Conservation (phyloP, 1,139 yeast species). For the Blastobotrys persicus region DNA sequence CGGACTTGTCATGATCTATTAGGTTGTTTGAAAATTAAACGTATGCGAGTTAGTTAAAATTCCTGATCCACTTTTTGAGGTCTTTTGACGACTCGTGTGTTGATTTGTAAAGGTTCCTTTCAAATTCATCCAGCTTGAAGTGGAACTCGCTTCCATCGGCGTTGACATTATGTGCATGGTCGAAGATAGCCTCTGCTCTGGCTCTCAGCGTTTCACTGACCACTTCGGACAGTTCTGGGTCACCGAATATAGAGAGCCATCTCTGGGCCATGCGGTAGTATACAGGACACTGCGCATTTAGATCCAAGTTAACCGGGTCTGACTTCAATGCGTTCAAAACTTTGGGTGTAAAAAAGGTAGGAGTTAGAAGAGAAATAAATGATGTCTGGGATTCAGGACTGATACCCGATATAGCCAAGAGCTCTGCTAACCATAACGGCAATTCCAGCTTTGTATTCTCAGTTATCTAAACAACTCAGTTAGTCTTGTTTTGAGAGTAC, state of each 20-base stretch:
- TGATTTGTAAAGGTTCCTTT: conserved; percentile 49
- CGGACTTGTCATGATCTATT: too few species aligned
- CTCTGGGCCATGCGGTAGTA: conserved; percentile 67
- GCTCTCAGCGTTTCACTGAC: conserved; percentile 54
- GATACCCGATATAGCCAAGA: conserved; percentile 51
- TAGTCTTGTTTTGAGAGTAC: background rate
- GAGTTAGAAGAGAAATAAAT: conserved; percentile 67
- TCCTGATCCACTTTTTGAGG: conserved; percentile 58
- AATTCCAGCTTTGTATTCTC: conserved; percentile 70
- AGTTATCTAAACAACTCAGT: conserved; percentile 40
- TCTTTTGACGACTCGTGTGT: conserved; percentile 63
- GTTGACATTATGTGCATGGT: conserved; percentile 56
- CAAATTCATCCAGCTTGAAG: conserved; percentile 72
- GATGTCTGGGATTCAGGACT: conserved; percentile 45
- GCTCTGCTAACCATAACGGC: conserved; percentile 87
- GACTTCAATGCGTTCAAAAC: conserved; percentile 82
- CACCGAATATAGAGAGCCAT: conserved; percentile 71
- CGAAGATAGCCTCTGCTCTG: conserved; percentile 69
- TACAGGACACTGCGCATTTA: conserved; percentile 63
- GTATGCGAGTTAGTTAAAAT: background rate
- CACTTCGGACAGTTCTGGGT: conserved; percentile 57
- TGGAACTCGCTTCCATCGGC: conserved; percentile 48
- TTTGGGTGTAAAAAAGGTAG: conserved; percentile 60
- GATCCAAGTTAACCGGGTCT: conserved; percentile 63
- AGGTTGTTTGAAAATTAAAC: too few species aligned